A percentile compares a stretch with the other conserved stretches of the same genome.
phyloP scores from a whole-genome alignment of 441 rosid species.

The Arabidopsis lyrata region DNA sequence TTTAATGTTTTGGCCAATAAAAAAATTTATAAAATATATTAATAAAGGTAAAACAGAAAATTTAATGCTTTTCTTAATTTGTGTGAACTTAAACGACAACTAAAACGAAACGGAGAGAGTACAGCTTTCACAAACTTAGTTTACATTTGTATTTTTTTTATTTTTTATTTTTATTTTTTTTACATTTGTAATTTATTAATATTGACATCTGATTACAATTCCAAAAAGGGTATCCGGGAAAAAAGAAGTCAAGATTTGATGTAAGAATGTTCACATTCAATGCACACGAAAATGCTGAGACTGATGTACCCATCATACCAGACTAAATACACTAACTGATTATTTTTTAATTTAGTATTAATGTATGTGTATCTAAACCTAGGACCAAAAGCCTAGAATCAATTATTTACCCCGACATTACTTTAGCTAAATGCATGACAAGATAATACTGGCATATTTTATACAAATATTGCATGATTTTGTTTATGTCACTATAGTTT shows the following conservation, averaged over 20 bases:
- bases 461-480: neutral
- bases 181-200: neutral
- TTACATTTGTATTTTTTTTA: too few relatives aligned
- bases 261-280: constrained; percentile 40
- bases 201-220: constrained; percentile 14
- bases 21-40: too few relatives aligned
- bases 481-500: neutral
- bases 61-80: too few relatives aligned
- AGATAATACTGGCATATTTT: neutral
- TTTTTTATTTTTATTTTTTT: too few relatives aligned
- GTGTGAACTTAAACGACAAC: too few relatives aligned
- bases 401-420: neutral
- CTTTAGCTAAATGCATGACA: neutral
- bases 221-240: constrained; percentile 22
- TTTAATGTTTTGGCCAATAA: too few relatives aligned
- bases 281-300: constrained; percentile 31
- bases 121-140: neutral
- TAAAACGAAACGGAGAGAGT: too few relatives aligned
- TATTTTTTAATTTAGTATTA: too few relatives aligned
- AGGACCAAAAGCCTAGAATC: constrained; percentile 20
- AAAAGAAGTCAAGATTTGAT: constrained; percentile 30
- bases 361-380: constrained; percentile 9
- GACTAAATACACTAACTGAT: neutral
- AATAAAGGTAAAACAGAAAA: too few relatives aligned
- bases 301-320: constrained; percentile 13